phyloP scores from a whole-genome alignment of 1,284 basidiomycete genomes.

The Cryptococcus sp. region DNA sequence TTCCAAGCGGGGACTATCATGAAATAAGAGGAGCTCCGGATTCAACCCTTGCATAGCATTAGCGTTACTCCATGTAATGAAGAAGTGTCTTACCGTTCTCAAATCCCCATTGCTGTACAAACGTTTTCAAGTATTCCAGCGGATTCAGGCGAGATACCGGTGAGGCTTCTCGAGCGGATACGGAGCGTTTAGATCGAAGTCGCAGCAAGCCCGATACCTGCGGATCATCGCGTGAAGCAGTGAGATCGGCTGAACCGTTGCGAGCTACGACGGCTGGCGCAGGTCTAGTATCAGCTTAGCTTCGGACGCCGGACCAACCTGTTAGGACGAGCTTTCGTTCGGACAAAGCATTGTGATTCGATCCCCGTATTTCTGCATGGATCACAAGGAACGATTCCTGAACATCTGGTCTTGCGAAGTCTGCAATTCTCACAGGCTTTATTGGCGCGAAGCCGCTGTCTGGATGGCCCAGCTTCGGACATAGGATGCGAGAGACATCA shows the following conservation, averaged over 20 bases:
- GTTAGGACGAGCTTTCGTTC: conserved; percentile 18
- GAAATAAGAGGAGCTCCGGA: conserved; percentile 9
- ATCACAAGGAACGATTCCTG: conserved; percentile 15
- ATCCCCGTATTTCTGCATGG: conserved; percentile 11
- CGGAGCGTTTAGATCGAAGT: too few relatives aligned
- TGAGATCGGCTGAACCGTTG: background rate
- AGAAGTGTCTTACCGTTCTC: too few relatives aligned
- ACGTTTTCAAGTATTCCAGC: background rate
- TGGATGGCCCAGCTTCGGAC: too few relatives aligned
- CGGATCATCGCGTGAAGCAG: background rate
- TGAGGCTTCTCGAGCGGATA: background rate
- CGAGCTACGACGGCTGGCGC: too few relatives aligned
- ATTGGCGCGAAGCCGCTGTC: background rate
- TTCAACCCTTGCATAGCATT: background rate
- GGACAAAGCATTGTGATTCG: conserved; percentile 9
- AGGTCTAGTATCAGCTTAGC: background rate
- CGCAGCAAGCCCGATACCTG: background rate
- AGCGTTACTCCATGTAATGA: too few relatives aligned
- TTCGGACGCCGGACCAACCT: conserved; percentile 8
- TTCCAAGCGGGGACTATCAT: conserved; percentile 8
- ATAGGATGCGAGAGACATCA: too few relatives aligned
- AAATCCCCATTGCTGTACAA: background rate
- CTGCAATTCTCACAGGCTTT: conserved; percentile 24
- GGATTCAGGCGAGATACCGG: background rate
- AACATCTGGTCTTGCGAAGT: conserved; percentile 12